Conservation (phyloP, 2,329 filamentous ascomycete species). For the Trichoderma breve region DNA sequence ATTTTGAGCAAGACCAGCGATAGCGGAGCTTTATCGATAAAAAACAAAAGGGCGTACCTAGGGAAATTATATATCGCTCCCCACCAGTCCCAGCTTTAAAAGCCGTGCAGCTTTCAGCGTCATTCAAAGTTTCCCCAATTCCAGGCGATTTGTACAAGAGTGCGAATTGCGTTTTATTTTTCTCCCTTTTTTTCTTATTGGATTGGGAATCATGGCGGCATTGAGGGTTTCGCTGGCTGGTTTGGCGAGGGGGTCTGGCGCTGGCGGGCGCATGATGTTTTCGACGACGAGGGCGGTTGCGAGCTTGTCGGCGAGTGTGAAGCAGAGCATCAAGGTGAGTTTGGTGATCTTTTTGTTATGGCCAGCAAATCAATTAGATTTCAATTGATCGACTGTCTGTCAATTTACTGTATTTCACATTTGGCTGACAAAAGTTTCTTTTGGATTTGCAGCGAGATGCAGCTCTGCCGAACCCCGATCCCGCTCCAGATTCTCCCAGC, state of each 20-base stretch:
- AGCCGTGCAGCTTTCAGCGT: not conserved
- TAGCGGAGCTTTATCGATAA: conserved; percentile 25
- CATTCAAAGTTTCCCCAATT: not conserved
- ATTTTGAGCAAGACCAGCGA: not conserved
- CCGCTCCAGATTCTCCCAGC: conserved; percentile 69
- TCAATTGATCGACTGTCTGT: not conserved
- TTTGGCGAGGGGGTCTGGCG: conserved; percentile 26
- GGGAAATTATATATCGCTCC: conserved; percentile 16
- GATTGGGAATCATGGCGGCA: conserved; percentile 40
- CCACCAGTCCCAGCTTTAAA: not conserved
- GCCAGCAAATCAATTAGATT: not conserved
- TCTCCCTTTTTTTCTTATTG: not conserved
- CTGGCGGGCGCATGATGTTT: conserved; percentile 28
- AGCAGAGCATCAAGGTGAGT: conserved; percentile 37
- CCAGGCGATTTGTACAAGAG: not conserved
- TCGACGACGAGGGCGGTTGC: conserved; percentile 39
- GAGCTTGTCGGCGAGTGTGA: conserved; percentile 35
- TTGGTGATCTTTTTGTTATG: too few relatives aligned
- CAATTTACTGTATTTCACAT: not conserved
- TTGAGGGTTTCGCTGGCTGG: conserved; percentile 37
- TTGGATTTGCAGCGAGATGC: conserved; percentile 31
- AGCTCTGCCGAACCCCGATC: conserved; percentile 65
- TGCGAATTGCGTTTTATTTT: not conserved
- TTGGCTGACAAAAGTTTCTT: not conserved
- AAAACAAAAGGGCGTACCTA: not conserved